Evolutionary conservation across 331 rosid genomes (phyloP).

Genomic region (Quercus tomentella): DNA sequence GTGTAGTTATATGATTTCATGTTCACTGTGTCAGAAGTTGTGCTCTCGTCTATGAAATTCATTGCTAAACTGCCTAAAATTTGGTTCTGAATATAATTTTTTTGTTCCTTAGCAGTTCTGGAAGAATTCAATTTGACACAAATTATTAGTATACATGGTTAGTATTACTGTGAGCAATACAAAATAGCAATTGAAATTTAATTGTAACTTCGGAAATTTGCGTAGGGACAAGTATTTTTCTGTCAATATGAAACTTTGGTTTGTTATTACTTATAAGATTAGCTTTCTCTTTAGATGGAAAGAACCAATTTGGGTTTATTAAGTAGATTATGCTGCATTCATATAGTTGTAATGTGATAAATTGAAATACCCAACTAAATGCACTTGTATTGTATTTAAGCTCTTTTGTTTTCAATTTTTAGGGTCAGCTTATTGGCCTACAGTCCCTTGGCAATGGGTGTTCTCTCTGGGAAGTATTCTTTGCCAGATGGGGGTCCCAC

Average conservation of each 20-base stretch:
- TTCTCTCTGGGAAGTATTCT: conserved; percentile 89
- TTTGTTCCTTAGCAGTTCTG: not conserved
- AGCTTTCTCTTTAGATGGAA: not conserved
- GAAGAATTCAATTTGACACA: not conserved
- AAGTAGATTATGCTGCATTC: not conserved
- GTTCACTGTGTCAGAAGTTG: not conserved
- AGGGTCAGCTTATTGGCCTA: conserved; percentile 85
- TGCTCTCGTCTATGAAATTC: not conserved
- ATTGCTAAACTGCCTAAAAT: not conserved
- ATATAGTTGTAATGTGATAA: not conserved
- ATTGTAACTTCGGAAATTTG: not conserved
- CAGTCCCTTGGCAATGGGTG: conserved; percentile 96
- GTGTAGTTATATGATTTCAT: not conserved
- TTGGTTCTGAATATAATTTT: not conserved
- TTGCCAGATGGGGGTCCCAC: conserved; percentile 47
- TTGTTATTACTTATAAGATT: not conserved
- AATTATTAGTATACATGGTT: not conserved
- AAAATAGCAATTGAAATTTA: not conserved
- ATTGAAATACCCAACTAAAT: not conserved
- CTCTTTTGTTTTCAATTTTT: not conserved
- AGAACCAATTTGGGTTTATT: not conserved
- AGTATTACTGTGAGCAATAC: not conserved
- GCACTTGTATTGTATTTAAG: not conserved
- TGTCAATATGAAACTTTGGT: not conserved
- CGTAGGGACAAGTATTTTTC: not conserved